phyloP scores from a whole-genome alignment of 2,329 filamentous ascomycete genomes.

The Cordyceps militaris region DNA sequence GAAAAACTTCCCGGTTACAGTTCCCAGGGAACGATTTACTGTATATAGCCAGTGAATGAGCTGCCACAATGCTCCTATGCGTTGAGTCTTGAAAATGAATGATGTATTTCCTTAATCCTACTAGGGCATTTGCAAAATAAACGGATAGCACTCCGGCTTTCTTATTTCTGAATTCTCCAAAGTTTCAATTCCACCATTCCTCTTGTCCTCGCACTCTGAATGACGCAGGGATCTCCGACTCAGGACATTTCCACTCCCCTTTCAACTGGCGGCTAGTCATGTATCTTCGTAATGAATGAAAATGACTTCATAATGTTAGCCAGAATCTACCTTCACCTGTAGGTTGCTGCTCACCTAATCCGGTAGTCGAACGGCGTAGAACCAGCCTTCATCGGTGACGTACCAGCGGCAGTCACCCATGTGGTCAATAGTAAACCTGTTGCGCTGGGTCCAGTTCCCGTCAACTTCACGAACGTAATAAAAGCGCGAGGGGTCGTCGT shows the following conservation, averaged over 20 bases:
- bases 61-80: not conserved
- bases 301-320: not conserved
- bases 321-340: not conserved
- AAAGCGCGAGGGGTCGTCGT: slow-evolving; percentile 52
- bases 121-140: slow-evolving; percentile 1
- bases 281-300: not conserved
- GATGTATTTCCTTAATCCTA: not conserved
- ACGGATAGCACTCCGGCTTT: not conserved
- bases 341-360: slow-evolving; percentile 19
- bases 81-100: not conserved
- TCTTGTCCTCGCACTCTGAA: not conserved
- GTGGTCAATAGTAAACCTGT: slow-evolving; percentile 53
- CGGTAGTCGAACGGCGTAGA: slow-evolving; percentile 53
- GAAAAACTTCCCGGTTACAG: not conserved
- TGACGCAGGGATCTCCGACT: not conserved
- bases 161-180: not conserved
- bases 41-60: not conserved
- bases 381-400: slow-evolving; percentile 47
- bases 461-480: slow-evolving; percentile 57
- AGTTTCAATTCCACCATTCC: not conserved
- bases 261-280: not conserved
- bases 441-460: slow-evolving; percentile 52
- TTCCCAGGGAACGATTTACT: not conserved
- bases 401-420: slow-evolving; percentile 54
- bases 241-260: not conserved